Evolutionary conservation across 306 rosid species (phyloP).

Genomic region (Begonia fuchsioides): DNA sequence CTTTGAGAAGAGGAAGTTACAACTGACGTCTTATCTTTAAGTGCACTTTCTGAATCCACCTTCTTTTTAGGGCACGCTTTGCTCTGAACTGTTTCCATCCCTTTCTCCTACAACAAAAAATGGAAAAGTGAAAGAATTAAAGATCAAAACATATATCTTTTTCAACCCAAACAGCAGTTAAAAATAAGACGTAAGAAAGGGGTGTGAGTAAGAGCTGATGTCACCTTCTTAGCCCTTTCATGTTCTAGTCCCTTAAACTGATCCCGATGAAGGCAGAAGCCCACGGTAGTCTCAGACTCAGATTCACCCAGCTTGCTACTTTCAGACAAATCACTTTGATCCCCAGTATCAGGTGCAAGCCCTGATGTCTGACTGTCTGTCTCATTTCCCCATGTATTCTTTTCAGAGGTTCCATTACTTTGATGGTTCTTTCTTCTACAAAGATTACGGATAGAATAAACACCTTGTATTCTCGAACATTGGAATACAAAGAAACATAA

Average conservation of each 20-base stretch:
- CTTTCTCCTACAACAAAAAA: slow-evolving; percentile 37
- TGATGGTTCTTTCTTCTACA: slow-evolving; percentile 52
- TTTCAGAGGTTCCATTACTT: slow-evolving; percentile 36
- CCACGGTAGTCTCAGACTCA: slow-evolving; percentile 28
- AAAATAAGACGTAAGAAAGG: background rate
- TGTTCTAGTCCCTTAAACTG: slow-evolving; percentile 41
- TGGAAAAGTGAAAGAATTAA: background rate
- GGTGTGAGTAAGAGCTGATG: slow-evolving; percentile 3
- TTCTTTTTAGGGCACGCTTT: slow-evolving; percentile 38
- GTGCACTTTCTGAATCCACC: slow-evolving; percentile 33
- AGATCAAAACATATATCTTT: too few species aligned
- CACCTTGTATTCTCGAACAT: slow-evolving; percentile 3
- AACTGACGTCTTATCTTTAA: slow-evolving; percentile 42
- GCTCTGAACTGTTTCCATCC: slow-evolving; percentile 30
- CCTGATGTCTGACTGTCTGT: slow-evolving; percentile 44
- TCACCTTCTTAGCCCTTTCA: slow-evolving; percentile 48
- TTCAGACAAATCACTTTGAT: slow-evolving; percentile 28
- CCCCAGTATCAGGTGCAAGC: slow-evolving; percentile 31
- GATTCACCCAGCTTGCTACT: slow-evolving; percentile 38
- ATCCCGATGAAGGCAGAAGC: slow-evolving; percentile 25
- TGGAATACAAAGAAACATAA: slow-evolving; percentile 4
- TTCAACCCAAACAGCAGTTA: too few species aligned
- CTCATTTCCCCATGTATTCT: slow-evolving; percentile 50
- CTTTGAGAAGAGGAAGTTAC: slow-evolving; percentile 31
- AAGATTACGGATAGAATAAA: slow-evolving; percentile 13